These are phyloP conservation scores for Sicyos baderoa DNA, from an alignment of 306 rosid genomes.

Conservation along the genomic window DNA sequence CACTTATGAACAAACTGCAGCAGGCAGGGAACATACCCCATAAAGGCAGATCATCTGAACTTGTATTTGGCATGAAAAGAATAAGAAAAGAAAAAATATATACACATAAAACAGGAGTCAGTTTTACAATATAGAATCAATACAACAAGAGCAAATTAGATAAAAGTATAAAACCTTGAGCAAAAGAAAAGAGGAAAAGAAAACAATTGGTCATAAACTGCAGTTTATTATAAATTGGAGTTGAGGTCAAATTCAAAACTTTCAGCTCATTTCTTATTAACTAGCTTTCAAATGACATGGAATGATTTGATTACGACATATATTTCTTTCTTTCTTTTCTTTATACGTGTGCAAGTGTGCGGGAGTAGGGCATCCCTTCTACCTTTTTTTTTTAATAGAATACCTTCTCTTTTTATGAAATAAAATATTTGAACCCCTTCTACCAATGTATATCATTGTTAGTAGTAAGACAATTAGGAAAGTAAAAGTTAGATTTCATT, in stretches of 20 bases:
- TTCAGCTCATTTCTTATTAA: not conserved
- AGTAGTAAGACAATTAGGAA: no score
- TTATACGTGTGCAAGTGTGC: no score
- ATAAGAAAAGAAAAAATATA: not conserved
- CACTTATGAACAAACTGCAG: not conserved
- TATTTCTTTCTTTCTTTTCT: no score
- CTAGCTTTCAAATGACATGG: not conserved
- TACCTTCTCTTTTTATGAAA: no score
- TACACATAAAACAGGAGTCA: slow-evolving; percentile 21
- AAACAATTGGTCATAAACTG: not conserved
- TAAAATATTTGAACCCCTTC: no score
- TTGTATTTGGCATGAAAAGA: slow-evolving; percentile 28
- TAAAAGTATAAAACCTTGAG: not conserved
- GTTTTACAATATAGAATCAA: slow-evolving; percentile 20
- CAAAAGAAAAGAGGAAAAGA: not conserved
- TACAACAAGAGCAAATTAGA: not conserved
- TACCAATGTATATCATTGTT: no score
- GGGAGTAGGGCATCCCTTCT: no score
- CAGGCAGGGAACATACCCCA: slow-evolving; percentile 59
- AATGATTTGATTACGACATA: no score
- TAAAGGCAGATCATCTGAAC: slow-evolving; percentile 91
- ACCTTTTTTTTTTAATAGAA: no score
- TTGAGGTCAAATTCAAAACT: not conserved
- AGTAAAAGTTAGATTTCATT: no score
- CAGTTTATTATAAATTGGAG: not conserved